phyloP scores from a whole-genome alignment of 495 filamentous ascomycete species.

The Friedmanniomyces endolithicus region DNA sequence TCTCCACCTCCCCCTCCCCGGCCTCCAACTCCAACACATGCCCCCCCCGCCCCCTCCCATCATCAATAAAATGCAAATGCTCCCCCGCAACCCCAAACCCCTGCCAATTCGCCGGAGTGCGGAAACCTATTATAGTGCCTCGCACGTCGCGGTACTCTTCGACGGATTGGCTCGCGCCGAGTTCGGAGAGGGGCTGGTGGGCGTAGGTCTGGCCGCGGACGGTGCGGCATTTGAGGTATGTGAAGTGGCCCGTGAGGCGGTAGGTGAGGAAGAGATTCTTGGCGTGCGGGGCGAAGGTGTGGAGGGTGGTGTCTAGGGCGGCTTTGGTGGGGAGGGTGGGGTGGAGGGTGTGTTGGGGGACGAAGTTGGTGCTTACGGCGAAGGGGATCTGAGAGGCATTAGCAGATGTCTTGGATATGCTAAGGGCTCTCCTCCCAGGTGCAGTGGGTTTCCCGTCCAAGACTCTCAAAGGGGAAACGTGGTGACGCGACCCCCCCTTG shows the following conservation, averaged over 20 bases:
- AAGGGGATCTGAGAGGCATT: constrained; percentile 39
- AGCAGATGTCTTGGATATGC: too few species aligned
- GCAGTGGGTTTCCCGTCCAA: too few species aligned
- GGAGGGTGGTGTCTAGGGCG: constrained; percentile 26
- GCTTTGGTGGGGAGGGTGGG: constrained; percentile 9
- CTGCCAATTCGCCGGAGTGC: constrained; percentile 36
- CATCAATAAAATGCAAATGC: constrained; percentile 41
- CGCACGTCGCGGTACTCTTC: constrained; percentile 27
- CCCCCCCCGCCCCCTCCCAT: constrained; percentile 34
- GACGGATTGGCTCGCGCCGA: constrained; percentile 32
- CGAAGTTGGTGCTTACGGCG: constrained; percentile 34
- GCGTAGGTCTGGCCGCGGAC: constrained; percentile 26
- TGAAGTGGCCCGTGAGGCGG: constrained; percentile 31
- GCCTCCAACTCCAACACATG: constrained; percentile 33
- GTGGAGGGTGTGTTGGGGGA: constrained; percentile 14
- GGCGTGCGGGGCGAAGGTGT: constrained; percentile 16
- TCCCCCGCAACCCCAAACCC: constrained; percentile 40
- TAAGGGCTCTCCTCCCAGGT: too few species aligned
- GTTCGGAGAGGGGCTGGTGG: constrained; percentile 32
- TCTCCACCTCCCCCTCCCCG: constrained; percentile 15
- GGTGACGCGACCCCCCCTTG: too few species aligned
- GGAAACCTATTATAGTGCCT: constrained; percentile 35
- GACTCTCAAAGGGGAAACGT: too few species aligned
- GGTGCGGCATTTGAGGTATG: constrained; percentile 31
- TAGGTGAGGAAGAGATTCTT: constrained; percentile 34